phyloP scores from a whole-genome alignment of 176 grass and related monocot species.

The Guadua angustifolia region DNA sequence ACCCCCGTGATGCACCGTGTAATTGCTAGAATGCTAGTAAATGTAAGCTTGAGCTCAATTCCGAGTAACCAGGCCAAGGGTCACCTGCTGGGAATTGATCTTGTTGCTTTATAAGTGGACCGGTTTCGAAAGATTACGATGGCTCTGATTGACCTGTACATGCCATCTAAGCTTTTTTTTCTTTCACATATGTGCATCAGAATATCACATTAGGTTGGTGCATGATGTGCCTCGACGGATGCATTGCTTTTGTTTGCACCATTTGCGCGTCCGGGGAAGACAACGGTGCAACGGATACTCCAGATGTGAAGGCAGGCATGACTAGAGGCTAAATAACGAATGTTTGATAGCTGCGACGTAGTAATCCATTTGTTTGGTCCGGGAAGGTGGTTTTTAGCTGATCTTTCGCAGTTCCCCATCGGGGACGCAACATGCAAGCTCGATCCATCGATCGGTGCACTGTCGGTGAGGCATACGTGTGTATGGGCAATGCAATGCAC shows the following conservation, averaged over 20 bases:
- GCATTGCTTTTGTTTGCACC: neutral
- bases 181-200: neutral
- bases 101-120: too few relatives aligned
- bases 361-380: neutral
- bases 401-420: neutral
- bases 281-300: neutral
- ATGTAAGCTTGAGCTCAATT: too few relatives aligned
- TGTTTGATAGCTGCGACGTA: too few relatives aligned
- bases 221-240: neutral
- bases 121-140: too few relatives aligned
- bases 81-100: too few relatives aligned
- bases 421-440: conserved; percentile 1
- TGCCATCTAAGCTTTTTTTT: too few relatives aligned
- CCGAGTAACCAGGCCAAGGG: too few relatives aligned
- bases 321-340: neutral
- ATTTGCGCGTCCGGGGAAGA: neutral
- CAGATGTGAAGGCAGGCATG: neutral
- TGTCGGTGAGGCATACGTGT: neutral
- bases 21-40: too few relatives aligned
- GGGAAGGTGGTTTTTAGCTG: neutral
- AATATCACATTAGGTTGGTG: neutral
- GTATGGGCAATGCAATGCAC: neutral
- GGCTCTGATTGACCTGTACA: too few relatives aligned
- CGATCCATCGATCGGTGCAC: neutral
- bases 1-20: too few relatives aligned